Conservation (phyloP, 495 filamentous ascomycete genomes). For the Copromyces sp. region DNA sequence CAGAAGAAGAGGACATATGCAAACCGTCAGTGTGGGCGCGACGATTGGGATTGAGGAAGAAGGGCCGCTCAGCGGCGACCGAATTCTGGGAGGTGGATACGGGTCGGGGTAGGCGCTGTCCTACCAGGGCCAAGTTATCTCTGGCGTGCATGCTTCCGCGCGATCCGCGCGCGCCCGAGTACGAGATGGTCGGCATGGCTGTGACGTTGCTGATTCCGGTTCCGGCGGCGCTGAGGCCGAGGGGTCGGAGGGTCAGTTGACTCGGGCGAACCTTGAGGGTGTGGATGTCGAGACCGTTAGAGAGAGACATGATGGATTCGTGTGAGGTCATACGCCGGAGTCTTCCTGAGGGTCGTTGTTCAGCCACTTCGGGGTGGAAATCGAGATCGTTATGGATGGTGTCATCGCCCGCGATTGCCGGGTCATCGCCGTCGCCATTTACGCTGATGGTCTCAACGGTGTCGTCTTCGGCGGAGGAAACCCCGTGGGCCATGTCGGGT, state of each 20-base stretch:
- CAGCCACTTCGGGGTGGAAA: conserved; percentile 6
- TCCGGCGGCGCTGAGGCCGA: conserved; percentile 33
- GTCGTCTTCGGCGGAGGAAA: conserved; percentile 12
- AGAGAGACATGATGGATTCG: conserved; percentile 45
- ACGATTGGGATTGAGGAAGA: conserved; percentile 11
- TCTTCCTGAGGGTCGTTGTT: conserved; percentile 7
- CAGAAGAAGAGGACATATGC: conserved; percentile 12
- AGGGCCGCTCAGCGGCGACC: background rate
- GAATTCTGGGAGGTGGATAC: background rate
- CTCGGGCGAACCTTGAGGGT: conserved; percentile 42
- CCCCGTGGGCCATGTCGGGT: conserved; percentile 1
- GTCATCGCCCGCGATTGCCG: background rate
- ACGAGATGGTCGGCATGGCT: conserved; percentile 30
- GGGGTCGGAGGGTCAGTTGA: conserved; percentile 37
- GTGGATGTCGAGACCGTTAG: conserved; percentile 45
- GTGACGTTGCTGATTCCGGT: conserved; percentile 32
- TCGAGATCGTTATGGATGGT: conserved; percentile 1
- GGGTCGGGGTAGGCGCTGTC: conserved; percentile 11
- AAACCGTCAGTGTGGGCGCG: conserved; percentile 6
- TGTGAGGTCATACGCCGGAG: conserved; percentile 38
- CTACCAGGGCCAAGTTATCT: conserved; percentile 26
- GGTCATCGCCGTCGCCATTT: conserved; percentile 1
- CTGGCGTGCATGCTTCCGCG: conserved; percentile 29
- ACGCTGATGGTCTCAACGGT: conserved; percentile 6
- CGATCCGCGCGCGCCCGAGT: conserved; percentile 20